Conservation (phyloP, 495 filamentous ascomycete genomes). For the Lentithecium fluviatile region DNA sequence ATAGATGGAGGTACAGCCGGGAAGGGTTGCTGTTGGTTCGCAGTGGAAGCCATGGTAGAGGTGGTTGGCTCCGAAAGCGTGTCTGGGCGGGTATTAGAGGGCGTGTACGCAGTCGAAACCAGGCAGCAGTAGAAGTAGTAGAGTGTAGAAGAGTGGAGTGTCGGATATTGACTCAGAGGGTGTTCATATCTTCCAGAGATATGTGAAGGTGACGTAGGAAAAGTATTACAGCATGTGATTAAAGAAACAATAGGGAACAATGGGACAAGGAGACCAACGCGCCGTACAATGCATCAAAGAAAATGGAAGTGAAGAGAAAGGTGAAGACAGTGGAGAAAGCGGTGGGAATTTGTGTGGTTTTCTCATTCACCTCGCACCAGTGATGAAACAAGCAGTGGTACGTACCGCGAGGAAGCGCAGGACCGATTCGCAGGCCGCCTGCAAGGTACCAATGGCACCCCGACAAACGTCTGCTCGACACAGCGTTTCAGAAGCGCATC, state of each 20-base stretch:
- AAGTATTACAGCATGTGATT: constrained; percentile 26
- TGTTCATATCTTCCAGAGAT: constrained; percentile 33
- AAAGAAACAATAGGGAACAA: constrained; percentile 22
- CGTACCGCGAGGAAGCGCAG: constrained; percentile 36
- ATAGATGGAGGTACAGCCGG: constrained; percentile 51
- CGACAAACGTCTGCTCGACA: constrained; percentile 24
- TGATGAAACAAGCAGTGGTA: constrained; percentile 33
- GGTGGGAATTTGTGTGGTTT: constrained; percentile 4
- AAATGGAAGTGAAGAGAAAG: constrained; percentile 12
- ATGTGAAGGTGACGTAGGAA: constrained; percentile 15
- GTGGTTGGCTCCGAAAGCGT: constrained; percentile 25
- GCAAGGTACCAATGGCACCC: constrained; percentile 29
- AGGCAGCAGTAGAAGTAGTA: constrained; percentile 9
- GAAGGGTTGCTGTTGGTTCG: constrained; percentile 49
- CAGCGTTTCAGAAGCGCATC: constrained; percentile 34
- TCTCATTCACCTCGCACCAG: constrained; percentile 18
- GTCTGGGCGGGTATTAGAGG: constrained; percentile 28
- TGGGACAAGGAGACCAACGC: constrained; percentile 12
- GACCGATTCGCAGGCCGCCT: constrained; percentile 32
- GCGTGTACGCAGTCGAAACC: constrained; percentile 1
- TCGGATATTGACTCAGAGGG: constrained; percentile 4
- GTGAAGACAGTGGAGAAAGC: constrained; percentile 12
- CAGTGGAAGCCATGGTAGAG: constrained; percentile 44
- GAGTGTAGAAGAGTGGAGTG: background rate
- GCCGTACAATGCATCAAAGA: constrained; percentile 31